Base-by-base conservation (phyloP, 1,139 yeast species). In the Saccharomycopsis hybrid region DNA sequence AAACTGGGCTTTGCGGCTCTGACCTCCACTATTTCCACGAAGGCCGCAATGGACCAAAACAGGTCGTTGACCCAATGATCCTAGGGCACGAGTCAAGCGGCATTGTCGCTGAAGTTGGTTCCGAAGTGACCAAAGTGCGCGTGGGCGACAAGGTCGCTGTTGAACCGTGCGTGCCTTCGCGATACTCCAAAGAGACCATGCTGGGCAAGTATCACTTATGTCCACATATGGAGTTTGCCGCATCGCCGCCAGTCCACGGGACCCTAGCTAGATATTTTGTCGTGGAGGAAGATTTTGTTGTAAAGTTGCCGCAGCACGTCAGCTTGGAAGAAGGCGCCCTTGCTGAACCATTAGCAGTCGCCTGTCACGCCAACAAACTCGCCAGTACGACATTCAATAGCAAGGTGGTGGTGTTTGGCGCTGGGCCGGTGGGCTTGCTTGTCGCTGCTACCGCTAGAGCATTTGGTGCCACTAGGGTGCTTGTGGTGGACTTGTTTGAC, bases 401-500 rank as follows among this genome's bases (percentile, higher is more conserved):
- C 55, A 71, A 76, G 9, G 85, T 83, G 28, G 81, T 82, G 39
- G 85, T 89, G 2, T 84, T 85, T 59, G 97, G 97, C 47, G 96
- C 96, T 31, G 97, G 97, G 8, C 96, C 97, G 4, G 94, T 89
- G 54, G 97, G 97, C 35, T 68, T 89, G 46, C 71, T 89, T 53
- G 73, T 84, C 46, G 95, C 95, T 33, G 77, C 85, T 39, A 83
- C 82, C 31, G 95, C 94, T 24, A 75, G 75, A 51, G 85, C 89
- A 9, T 85, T 84, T 58, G 97, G 97, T 37, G 95, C 96, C 3
- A 70, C 81, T 37, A 75, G 77, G 36, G 77, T 85, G 44, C 72
- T 81, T 57, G 73, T 84, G 53, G 78, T 84, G 41, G 95, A 85
- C 64, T 69, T 83, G 46, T 71, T 77, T 56, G 82, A 79, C 55